Evolutionary conservation across 2,329 filamentous ascomycete species (phyloP).

Genomic region (Ascochyta rabiei): DNA sequence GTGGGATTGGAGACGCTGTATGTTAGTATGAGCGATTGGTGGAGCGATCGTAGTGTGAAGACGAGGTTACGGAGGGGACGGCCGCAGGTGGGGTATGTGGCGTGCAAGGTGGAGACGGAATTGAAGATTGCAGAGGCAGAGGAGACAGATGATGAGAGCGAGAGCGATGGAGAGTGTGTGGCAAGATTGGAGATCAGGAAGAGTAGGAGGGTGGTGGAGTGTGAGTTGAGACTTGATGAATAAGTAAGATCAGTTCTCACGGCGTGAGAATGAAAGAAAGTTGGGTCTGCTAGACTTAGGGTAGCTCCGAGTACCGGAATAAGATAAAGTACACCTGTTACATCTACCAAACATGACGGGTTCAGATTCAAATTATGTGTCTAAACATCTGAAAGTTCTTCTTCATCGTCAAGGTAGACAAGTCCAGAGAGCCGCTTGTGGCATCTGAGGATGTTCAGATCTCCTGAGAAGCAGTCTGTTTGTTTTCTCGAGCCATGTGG

Average conservation of each 20-base stretch:
- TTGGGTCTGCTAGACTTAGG: too few relatives aligned
- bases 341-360: too few relatives aligned
- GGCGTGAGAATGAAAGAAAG: too few relatives aligned
- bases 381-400: too few relatives aligned
- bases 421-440: too few relatives aligned
- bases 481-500: too few relatives aligned
- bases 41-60: background rate
- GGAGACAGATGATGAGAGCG: background rate
- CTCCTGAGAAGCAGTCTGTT: too few relatives aligned
- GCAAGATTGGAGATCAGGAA: background rate
- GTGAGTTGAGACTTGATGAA: background rate
- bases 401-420: too few relatives aligned
- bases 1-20: background rate
- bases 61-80: background rate
- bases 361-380: too few relatives aligned
- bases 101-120: background rate
- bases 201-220: background rate
- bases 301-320: too few relatives aligned
- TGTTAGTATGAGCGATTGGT: constrained; percentile 6
- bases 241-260: background rate
- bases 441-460: too few relatives aligned
- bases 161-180: background rate
- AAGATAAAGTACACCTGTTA: too few relatives aligned
- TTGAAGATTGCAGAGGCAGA: background rate
- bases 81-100: background rate